A percentile compares a stretch with the other conserved stretches of the same genome.
These are phyloP conservation scores for Zygotorulaspora chibaensis DNA, from an alignment of 805 yeast species.

Conservation along the genomic window DNA sequence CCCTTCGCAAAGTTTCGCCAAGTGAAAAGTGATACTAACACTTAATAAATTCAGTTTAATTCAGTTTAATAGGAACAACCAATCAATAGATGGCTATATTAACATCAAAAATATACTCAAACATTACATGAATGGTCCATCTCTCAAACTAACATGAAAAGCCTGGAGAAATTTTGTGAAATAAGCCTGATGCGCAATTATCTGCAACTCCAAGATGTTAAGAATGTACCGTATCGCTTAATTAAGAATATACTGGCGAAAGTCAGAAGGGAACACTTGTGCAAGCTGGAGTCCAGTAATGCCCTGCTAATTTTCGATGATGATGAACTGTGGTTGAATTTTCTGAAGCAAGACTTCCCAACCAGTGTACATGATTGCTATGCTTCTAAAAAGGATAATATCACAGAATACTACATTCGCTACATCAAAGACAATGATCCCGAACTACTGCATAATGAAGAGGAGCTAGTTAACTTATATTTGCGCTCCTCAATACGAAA, in stretches of 20 bases:
- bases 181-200: slow-evolving; percentile 25
- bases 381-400: slow-evolving; percentile 25
- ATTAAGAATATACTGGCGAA: slow-evolving; percentile 29
- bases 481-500: slow-evolving; percentile 18
- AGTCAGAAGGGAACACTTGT: slow-evolving; percentile 32
- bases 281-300: slow-evolving; percentile 32
- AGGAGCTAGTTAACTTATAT: slow-evolving; percentile 14
- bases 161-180: slow-evolving; percentile 23
- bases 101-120: too few species aligned
- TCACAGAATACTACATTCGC: slow-evolving; percentile 20
- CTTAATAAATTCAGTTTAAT: too few species aligned
- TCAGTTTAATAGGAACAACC: too few species aligned
- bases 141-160: slow-evolving; percentile 8
- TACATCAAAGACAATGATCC: slow-evolving; percentile 16
- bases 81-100: too few species aligned
- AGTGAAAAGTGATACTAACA: too few species aligned
- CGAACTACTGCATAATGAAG: slow-evolving; percentile 7
- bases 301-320: slow-evolving; percentile 37
- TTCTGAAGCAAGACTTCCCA: slow-evolving; percentile 36
- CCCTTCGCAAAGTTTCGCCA: too few species aligned
- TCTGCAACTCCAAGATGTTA: slow-evolving; percentile 26
- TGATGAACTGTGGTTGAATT: slow-evolving; percentile 35
- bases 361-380: slow-evolving; percentile 33
- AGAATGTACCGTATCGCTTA: slow-evolving; percentile 34
- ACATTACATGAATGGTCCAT: background rate